These are phyloP conservation scores for Chondrostereum purpureum DNA, from an alignment of 1,284 basidiomycete species.

Conservation along the genomic window DNA sequence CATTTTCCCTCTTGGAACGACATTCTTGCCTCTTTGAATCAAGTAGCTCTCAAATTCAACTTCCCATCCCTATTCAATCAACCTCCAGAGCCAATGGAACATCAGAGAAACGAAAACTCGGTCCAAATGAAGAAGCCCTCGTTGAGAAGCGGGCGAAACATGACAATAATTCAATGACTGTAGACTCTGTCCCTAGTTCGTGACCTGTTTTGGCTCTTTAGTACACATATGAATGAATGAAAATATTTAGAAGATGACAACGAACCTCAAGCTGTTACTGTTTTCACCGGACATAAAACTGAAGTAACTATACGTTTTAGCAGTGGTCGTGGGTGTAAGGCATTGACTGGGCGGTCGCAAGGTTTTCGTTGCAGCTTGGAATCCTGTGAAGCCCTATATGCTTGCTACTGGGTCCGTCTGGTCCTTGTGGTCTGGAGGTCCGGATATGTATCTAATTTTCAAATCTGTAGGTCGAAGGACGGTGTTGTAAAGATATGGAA, in stretches of 20 bases:
- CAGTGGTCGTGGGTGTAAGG: too few relatives aligned
- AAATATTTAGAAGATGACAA: constrained; percentile 22
- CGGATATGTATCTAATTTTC: constrained; percentile 7
- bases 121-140: constrained; percentile 36
- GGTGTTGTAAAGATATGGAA: constrained; percentile 73
- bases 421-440: too few relatives aligned
- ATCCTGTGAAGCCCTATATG: constrained; percentile 53
- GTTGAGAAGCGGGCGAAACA: constrained; percentile 46
- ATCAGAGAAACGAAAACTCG: constrained; percentile 43
- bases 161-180: constrained; percentile 17
- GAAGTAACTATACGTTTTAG: too few relatives aligned
- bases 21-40: constrained; percentile 58
- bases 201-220: neutral
- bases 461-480: constrained; percentile 59
- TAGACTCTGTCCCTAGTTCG: neutral
- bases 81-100: constrained; percentile 8
- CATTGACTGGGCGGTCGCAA: too few relatives aligned
- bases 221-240: neutral
- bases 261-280: constrained; percentile 36
- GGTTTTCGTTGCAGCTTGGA: constrained; percentile 81
- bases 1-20: constrained; percentile 64
- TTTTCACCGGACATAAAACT: constrained; percentile 52
- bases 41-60: constrained; percentile 17
- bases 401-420: constrained; percentile 73
- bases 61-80: neutral